Conservation (phyloP, 176 grass and related monocot species). For the Microstegium vimineum region DNA sequence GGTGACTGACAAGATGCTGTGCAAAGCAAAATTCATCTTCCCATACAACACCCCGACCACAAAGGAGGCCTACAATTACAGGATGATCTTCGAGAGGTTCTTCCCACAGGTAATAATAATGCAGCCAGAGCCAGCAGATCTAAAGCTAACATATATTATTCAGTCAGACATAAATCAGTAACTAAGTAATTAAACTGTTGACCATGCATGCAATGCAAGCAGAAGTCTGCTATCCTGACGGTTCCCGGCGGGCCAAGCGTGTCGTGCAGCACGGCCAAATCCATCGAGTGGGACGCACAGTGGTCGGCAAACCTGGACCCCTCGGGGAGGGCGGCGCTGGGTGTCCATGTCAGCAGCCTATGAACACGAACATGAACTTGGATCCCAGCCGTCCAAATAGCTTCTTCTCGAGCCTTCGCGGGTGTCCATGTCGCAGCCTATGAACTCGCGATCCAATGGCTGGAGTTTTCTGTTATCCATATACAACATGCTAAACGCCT, state of each 20-base stretch:
- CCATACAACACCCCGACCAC: constrained; percentile 58
- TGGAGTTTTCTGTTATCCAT: too few relatives aligned
- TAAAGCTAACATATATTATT: background rate
- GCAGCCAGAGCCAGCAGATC: too few relatives aligned
- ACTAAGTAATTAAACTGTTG: background rate
- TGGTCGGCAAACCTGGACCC: constrained; percentile 19
- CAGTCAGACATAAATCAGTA: background rate
- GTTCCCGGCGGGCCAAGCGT: constrained; percentile 62
- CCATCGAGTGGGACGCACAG: constrained; percentile 37
- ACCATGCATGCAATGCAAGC: background rate
- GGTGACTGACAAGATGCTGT: constrained; percentile 66
- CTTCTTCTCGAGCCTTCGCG: too few relatives aligned
- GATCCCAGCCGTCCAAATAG: too few relatives aligned
- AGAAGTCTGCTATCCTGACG: constrained; percentile 67
- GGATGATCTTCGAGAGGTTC: constrained; percentile 91
- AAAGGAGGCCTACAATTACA: constrained; percentile 83
- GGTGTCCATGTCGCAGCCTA: too few relatives aligned
- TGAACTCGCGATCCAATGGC: too few relatives aligned
- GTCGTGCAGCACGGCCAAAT: constrained; percentile 81
- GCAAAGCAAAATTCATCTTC: constrained; percentile 55
- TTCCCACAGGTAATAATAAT: constrained; percentile 62
- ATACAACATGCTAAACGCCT: too few relatives aligned
- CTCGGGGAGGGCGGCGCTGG: constrained; percentile 44
- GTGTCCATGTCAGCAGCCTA: constrained; percentile 10
- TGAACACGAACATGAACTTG: too few relatives aligned